Evolutionary conservation across 768 basidiomycete species (phyloP), one percentile per base, ranked within the genome.

Genomic region (Russula compacta): DNA sequence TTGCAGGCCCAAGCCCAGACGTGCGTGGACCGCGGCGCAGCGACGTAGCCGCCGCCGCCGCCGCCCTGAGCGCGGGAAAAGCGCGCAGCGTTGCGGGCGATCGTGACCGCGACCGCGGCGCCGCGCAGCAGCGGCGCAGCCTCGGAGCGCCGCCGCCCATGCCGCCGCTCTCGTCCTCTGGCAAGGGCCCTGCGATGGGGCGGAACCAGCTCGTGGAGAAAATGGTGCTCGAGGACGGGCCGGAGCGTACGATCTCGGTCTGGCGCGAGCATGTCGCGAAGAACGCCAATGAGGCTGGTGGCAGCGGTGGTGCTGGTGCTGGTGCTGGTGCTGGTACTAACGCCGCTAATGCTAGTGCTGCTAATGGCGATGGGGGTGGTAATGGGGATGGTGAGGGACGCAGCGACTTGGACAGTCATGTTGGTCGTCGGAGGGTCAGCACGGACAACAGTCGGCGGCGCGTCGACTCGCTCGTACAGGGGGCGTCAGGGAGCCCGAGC

Each of bases 221-320:
- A 54, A 65, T 64, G 19, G 67, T 74, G 33, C 46, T 73, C 42
- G 73, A 74, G 60, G 73, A 74, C 56, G 70, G 70, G 44, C 71
- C 73, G 11, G 63, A 69, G 54, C 70, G 71, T 48, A 74, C 71
- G n/a, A 71, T 74, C 53, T 70, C 73, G 33, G 56, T 73, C 12
- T 74, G 73, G 73, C 69, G 73, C 44, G 72, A 74, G 64, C 59
- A 61, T 2, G 73, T 74, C 24, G 72, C 72, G 48, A 67, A 70
- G 66, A 70, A 69, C 50, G 60, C 59, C 35, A 65, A 53, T 32
- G 69, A 64, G 33, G 58, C 50, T 7, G 63, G 33, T 1, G 60
- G 55, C 10, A 24, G 43, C 6, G 60, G 56, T 3, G n/a, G n/a
- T 4, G 55, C 55, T 1, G 49, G 29, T 12, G 21, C 17, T 6